phyloP scores from a whole-genome alignment of 192 early-diverging fungal genomes.

The Mortierella antarctica region DNA sequence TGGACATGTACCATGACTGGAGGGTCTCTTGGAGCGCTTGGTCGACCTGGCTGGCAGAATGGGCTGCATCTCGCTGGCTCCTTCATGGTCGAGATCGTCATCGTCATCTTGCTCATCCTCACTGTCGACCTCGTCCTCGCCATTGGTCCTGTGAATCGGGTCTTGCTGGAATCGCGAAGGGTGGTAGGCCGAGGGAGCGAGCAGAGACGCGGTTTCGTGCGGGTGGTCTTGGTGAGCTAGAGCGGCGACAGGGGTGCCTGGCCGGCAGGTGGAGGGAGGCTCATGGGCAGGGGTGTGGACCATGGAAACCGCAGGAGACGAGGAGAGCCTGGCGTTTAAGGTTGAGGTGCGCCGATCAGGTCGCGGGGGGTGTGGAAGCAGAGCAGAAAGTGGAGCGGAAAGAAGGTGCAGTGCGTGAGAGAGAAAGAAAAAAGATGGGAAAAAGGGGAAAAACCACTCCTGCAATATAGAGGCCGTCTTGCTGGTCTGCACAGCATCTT shows the following conservation, averaged over 20 bases:
- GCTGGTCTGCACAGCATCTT: too few species aligned
- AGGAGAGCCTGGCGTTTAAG: background rate
- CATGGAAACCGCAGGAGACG: constrained; percentile 34
- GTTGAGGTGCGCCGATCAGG: too few species aligned
- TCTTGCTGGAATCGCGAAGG: background rate
- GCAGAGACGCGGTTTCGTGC: background rate
- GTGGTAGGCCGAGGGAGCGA: background rate
- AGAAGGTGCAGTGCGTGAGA: background rate
- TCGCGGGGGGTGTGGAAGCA: background rate
- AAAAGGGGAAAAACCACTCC: background rate
- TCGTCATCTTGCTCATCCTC: constrained; percentile 18
- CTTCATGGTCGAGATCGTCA: constrained; percentile 22
- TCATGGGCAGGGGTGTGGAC: constrained; percentile 44
- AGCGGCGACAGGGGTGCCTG: constrained; percentile 26
- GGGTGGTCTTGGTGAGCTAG: constrained; percentile 12
- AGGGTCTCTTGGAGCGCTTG: constrained; percentile 3
- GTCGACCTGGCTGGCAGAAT: constrained; percentile 9
- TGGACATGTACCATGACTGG: background rate
- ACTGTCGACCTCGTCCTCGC: background rate
- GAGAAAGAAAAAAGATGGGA: background rate
- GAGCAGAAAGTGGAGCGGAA: background rate
- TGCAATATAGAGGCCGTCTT: too few species aligned
- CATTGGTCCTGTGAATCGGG: background rate
- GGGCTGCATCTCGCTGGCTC: constrained; percentile 12
- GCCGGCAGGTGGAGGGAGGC: constrained; percentile 25